These are phyloP conservation scores for Aspergillus sclerotiicarbonarius DNA, from an alignment of 495 filamentous ascomycete species.

Conservation along the genomic window DNA sequence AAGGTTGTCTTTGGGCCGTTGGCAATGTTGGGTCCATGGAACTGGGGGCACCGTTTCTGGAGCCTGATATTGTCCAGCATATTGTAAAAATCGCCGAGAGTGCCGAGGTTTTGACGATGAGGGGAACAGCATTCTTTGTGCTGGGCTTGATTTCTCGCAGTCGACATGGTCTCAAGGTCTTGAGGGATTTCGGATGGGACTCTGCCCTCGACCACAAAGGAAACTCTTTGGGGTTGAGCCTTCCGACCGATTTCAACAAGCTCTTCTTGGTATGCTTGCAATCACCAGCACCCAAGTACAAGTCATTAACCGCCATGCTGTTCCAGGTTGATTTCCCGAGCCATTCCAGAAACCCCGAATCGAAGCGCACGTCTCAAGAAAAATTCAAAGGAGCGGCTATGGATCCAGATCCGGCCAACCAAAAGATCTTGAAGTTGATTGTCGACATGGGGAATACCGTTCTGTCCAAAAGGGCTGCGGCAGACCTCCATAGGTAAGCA, in stretches of 20 bases:
- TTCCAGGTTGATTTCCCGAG: conserved; percentile 38
- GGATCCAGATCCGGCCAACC: conserved; percentile 65
- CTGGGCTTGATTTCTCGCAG: conserved; percentile 90
- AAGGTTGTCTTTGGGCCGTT: conserved; percentile 95
- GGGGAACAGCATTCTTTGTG: conserved; percentile 95
- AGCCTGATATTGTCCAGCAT: conserved; percentile 76
- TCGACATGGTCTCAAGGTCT: conserved; percentile 84
- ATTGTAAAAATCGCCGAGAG: conserved; percentile 84
- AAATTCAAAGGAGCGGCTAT: conserved; percentile 46
- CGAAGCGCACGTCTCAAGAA: conserved; percentile 39
- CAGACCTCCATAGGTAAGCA: conserved; percentile 62
- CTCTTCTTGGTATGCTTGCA: conserved; percentile 63
- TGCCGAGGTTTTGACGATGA: conserved; percentile 84
- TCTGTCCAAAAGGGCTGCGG: conserved; percentile 70
- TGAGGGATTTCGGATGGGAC: conserved; percentile 87
- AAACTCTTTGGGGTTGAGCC: conserved; percentile 78
- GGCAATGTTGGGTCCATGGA: conserved; percentile 99
- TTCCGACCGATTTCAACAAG: conserved; percentile 73
- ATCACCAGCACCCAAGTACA: conserved; percentile 8
- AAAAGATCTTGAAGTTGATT: conserved; percentile 73
- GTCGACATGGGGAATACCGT: conserved; percentile 89
- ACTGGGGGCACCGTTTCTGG: conserved; percentile 87
- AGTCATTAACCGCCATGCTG: not conserved
- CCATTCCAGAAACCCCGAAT: conserved; percentile 28
- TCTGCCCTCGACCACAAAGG: conserved; percentile 82